These are phyloP conservation scores for Fusarium albosuccineum DNA, from an alignment of 2,329 filamentous ascomycete species.

Conservation along the genomic window DNA sequence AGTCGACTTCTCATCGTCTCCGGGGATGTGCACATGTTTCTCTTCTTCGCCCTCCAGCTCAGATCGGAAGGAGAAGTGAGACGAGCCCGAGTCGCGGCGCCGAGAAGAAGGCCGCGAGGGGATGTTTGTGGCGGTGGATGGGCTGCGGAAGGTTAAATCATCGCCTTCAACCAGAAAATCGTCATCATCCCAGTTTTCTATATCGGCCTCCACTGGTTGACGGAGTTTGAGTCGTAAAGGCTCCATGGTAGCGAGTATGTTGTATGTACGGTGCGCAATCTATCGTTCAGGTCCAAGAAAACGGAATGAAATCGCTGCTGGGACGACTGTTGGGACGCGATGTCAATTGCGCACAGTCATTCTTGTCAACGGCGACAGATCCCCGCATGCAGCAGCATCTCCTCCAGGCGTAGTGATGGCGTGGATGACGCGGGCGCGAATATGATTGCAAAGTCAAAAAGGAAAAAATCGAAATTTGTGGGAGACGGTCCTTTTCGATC, in stretches of 20 bases:
- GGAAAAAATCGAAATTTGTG: constrained; percentile 22
- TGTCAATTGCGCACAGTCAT: constrained; percentile 49
- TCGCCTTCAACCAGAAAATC: constrained; percentile 79
- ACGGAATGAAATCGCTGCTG: constrained; percentile 24
- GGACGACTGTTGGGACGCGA: constrained; percentile 36
- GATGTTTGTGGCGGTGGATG: constrained; percentile 58
- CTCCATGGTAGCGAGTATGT: constrained; percentile 60
- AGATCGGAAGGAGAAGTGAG: constrained; percentile 83
- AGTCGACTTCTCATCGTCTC: constrained; percentile 86
- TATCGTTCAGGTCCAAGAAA: constrained; percentile 29
- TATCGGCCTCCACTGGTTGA: constrained; percentile 67
- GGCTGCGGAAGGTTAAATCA: constrained; percentile 71
- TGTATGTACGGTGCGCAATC: constrained; percentile 23
- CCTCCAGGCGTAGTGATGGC: constrained; percentile 30
- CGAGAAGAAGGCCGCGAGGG: constrained; percentile 57
- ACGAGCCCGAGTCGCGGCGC: constrained; percentile 83
- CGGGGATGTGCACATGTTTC: constrained; percentile 86
- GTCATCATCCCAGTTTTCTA: constrained; percentile 86
- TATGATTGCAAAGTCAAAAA: constrained; percentile 13
- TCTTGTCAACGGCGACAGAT: constrained; percentile 45
- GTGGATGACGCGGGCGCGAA: constrained; percentile 19
- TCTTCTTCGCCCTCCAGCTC: constrained; percentile 90
- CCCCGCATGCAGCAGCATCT: constrained; percentile 43
- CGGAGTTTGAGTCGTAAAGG: constrained; percentile 66
- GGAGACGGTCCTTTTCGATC: constrained; percentile 20